phyloP scores from a whole-genome alignment of 768 basidiomycete species.

The Sarcomyxa edulis region DNA sequence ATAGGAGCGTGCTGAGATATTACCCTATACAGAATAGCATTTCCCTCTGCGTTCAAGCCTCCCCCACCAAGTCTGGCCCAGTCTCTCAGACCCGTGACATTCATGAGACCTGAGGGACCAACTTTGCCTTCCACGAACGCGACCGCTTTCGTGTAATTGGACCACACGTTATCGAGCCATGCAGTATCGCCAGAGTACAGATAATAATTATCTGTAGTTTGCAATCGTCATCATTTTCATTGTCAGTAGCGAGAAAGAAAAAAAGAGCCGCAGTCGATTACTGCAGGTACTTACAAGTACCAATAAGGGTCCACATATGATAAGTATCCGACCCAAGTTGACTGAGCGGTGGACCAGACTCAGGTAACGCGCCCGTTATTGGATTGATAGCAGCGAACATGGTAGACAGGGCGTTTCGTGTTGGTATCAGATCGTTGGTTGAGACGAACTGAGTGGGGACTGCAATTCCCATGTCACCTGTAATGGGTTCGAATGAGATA shows the following conservation, averaged over 20 bases:
- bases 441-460: constrained; percentile 59
- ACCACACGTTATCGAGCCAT: constrained; percentile 47
- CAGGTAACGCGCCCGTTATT: constrained; percentile 47
- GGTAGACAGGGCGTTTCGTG: constrained; percentile 50
- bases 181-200: constrained; percentile 47
- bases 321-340: constrained; percentile 48
- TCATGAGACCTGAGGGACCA: constrained; percentile 41
- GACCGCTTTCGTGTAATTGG: constrained; percentile 53
- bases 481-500: not conserved
- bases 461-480: constrained; percentile 60
- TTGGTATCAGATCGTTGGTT: constrained; percentile 52
- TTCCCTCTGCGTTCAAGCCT: constrained; percentile 52
- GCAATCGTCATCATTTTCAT: too few relatives aligned
- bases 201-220: constrained; percentile 45
- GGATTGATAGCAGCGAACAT: constrained; percentile 53
- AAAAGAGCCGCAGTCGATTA: too few relatives aligned
- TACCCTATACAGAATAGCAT: constrained; percentile 48
- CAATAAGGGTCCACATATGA: constrained; percentile 57
- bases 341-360: constrained; percentile 45
- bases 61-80: constrained; percentile 55
- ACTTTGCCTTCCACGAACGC: constrained; percentile 50
- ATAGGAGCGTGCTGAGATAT: not conserved
- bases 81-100: constrained; percentile 51
- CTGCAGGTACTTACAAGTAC: constrained; percentile 37
- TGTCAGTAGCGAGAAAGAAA: too few relatives aligned